These are phyloP conservation scores for Nannochloris sp. DNA, from an alignment of 139 green algal genomes.

Conservation along the genomic window DNA sequence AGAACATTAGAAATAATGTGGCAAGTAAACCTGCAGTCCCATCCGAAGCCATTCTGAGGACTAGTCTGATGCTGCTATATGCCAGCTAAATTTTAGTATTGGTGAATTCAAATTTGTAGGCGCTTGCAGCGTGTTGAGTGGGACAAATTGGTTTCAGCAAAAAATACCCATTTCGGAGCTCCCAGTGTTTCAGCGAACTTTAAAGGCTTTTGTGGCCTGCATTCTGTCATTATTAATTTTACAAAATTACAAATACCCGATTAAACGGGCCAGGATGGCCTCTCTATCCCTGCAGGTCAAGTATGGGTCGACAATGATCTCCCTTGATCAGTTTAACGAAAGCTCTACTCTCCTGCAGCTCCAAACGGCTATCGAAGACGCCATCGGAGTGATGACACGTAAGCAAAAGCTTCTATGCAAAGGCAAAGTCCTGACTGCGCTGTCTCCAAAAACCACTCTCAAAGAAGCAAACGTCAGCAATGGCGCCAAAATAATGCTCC, in stretches of 20 bases:
- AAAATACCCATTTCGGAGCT: neutral
- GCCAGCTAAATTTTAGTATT: neutral
- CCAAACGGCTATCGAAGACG: constrained; percentile 30
- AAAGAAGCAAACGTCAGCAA: constrained; percentile 16
- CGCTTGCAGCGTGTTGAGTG: neutral
- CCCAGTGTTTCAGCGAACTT: neutral
- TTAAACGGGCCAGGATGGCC: neutral
- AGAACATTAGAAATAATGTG: constrained; percentile 32
- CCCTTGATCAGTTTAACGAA: neutral
- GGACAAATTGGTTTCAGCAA: too few species aligned
- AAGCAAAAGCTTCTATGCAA: constrained; percentile 58
- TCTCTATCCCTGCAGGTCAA: neutral
- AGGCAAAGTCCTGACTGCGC: constrained; percentile 41
- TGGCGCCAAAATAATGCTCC: constrained; percentile 61
- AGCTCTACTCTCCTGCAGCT: constrained; percentile 13
- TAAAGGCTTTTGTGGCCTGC: neutral
- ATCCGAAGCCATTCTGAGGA: neutral
- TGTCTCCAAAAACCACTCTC: constrained; percentile 2
- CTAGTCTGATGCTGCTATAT: neutral
- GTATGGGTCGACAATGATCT: neutral
- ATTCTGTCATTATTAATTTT: neutral
- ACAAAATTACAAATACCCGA: too few species aligned
- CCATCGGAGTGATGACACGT: constrained; percentile 39
- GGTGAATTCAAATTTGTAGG: neutral
- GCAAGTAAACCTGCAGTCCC: neutral